Conservation (phyloP, 352 stramenopile genomes). For the Phytophthora rubi region DNA sequence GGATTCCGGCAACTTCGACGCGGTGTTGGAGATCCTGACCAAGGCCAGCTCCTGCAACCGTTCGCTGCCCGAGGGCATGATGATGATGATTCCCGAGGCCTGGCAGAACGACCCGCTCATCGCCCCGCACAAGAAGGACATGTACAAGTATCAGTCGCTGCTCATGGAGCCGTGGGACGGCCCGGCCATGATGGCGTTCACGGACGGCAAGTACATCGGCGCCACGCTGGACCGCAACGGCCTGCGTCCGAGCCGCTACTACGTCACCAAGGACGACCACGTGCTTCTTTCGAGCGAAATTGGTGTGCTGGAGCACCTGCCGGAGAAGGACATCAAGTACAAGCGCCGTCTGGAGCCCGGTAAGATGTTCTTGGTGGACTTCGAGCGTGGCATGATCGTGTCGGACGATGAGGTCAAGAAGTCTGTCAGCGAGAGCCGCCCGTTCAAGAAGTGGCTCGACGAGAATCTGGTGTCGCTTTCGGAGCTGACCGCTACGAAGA, state of each 20-base stretch:
- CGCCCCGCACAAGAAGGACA: slow-evolving; percentile 93
- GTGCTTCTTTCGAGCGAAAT: slow-evolving; percentile 96
- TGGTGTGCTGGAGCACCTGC: slow-evolving; percentile 92
- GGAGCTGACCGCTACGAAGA: slow-evolving; percentile 53
- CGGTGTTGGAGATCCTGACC: slow-evolving; percentile 94
- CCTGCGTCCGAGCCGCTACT: slow-evolving; percentile 95
- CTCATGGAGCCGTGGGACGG: slow-evolving; percentile 99
- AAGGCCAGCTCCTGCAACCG: slow-evolving; percentile 91
- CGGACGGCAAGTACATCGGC: slow-evolving; percentile 94
- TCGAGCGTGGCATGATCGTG: slow-evolving; percentile 94
- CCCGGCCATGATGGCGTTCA: slow-evolving; percentile 98
- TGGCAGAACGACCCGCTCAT: slow-evolving; percentile 96
- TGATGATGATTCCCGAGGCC: slow-evolving; percentile 99
- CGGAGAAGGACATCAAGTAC: slow-evolving; percentile 92
- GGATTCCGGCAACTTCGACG: slow-evolving; percentile 97
- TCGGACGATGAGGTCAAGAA: slow-evolving; percentile 97
- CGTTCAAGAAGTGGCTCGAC: slow-evolving; percentile 94
- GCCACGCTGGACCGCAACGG: slow-evolving; percentile 97
- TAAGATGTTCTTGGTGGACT: slow-evolving; percentile 98
- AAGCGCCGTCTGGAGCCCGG: slow-evolving; percentile 96
- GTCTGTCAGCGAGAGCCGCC: slow-evolving; percentile 83
- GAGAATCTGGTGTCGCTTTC: slow-evolving; percentile 91
- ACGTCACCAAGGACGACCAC: slow-evolving; percentile 97
- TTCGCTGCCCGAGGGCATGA: slow-evolving; percentile 94
- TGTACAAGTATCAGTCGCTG: slow-evolving; percentile 98